These are phyloP conservation scores for Solanum chacoense DNA, from an alignment of 305 asterid genomes.

Conservation along the genomic window DNA sequence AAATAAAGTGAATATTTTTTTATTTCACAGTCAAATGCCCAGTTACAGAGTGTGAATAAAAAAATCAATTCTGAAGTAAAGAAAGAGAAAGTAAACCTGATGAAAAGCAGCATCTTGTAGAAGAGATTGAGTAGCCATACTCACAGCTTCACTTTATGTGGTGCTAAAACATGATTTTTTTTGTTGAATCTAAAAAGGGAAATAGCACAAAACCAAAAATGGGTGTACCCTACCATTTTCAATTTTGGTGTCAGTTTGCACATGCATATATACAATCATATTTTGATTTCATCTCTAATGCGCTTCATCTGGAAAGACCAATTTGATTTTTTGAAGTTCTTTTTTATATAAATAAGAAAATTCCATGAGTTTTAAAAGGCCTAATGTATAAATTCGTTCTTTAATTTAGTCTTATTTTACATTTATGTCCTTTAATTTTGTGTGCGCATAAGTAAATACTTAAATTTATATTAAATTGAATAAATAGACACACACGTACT, in stretches of 20 bases:
- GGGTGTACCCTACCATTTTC: background rate
- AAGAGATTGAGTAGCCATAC: constrained; percentile 19
- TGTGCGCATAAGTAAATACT: background rate
- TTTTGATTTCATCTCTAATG: background rate
- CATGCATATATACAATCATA: background rate
- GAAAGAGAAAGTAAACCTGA: constrained; percentile 5
- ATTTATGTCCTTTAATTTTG: too few relatives aligned
- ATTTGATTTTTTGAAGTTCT: background rate
- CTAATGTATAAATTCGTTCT: too few relatives aligned
- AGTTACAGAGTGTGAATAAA: background rate
- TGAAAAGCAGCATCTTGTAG: constrained; percentile 12
- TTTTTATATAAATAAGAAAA: too few relatives aligned
- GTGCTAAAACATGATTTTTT: background rate
- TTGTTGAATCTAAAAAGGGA: background rate
- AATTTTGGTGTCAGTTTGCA: background rate
- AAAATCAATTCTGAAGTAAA: background rate
- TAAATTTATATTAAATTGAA: too few relatives aligned
- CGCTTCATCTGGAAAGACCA: background rate
- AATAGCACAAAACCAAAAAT: background rate
- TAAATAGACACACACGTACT: background rate
- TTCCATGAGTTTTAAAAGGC: too few relatives aligned
- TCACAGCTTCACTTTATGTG: background rate
- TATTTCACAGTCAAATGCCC: background rate
- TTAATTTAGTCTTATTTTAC: too few relatives aligned
- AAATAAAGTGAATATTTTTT: background rate